Evolutionary conservation across 768 basidiomycete genomes (phyloP), one percentile per base, ranked within the genome.

Genomic region (Lentinula sp.): DNA sequence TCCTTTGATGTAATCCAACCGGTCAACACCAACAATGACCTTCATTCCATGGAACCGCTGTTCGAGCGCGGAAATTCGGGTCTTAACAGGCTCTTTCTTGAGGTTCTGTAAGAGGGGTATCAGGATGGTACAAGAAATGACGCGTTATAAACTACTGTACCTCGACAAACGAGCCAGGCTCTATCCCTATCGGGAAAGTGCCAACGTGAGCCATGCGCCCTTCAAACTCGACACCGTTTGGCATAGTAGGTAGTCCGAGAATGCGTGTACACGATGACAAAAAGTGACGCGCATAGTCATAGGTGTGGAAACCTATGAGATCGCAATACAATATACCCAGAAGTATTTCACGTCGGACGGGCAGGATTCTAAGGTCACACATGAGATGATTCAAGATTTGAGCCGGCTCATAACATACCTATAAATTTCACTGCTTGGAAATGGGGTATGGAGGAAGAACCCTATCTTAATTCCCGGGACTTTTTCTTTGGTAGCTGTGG

Each of bases 251-350:
- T 35, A 98, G 82, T 37, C 89, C 90, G 42, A 99, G 86, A 65
- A 99, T 96, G 49, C 97, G 90, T 2, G 97, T 98, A 74, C 95
- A 98, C 46, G 94, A 96, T 7, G 96, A 98, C 53, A 99, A 82
- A 85, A 99, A 99, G 74, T 99, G 97, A 45, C 97, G 95, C 1
- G 97, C 97, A 70, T 99, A 99, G 74, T 99, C 97, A 75, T 96
- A 99, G 8, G 97, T 99, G 79, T 99, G 97, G 85, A 98, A 99
- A 13, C 97, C 97, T 68, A 99, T 94, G 63, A 99, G 82, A 70
- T 99, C 96, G 68, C 93, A 98, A 73, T 95, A 93, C 13, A 98
- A 81, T 48, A 98, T 84, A 34, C 97, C 97, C 39, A 98, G 86
- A n/a, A 99, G 79, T 64, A 99, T 98, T 75, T 99, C 97, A 60